These are phyloP conservation scores for Colletotrichum filicis DNA, from an alignment of 2,329 filamentous ascomycete species.

Conservation along the genomic window DNA sequence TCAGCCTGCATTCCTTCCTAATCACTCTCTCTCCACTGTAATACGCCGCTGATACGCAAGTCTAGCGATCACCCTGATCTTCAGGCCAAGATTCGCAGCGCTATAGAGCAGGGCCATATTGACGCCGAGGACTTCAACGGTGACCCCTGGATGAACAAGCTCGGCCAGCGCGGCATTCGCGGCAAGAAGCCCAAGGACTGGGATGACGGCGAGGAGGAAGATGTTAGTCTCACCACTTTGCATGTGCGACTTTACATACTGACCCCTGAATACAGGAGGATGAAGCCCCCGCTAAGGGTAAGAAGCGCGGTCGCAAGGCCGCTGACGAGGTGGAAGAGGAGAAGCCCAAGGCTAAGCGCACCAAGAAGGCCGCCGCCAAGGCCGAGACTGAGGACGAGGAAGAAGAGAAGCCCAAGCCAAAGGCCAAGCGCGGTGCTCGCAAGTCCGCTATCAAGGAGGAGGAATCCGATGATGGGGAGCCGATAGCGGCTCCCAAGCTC, in stretches of 20 bases:
- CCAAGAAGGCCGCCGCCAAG: slow-evolving; percentile 38
- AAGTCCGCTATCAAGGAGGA: slow-evolving; percentile 38
- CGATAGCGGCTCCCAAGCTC: slow-evolving; percentile 34
- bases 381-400: slow-evolving; percentile 39
- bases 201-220: slow-evolving; percentile 37
- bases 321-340: slow-evolving; percentile 36
- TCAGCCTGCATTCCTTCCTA: slow-evolving; percentile 36
- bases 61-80: slow-evolving; percentile 64
- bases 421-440: slow-evolving; percentile 27
- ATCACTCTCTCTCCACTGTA: neutral
- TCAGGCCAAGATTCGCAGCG: slow-evolving; percentile 79
- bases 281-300: slow-evolving; percentile 37
- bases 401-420: slow-evolving; percentile 38
- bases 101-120: slow-evolving; percentile 82
- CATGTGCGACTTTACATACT: neutral
- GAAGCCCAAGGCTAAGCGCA: slow-evolving; percentile 46
- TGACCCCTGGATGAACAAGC: slow-evolving; percentile 78
- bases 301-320: slow-evolving; percentile 35
- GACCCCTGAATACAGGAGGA: slow-evolving; percentile 42
- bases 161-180: slow-evolving; percentile 74
- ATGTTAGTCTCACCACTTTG: neutral
- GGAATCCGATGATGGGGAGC: slow-evolving; percentile 37
- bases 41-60: slow-evolving; percentile 19
- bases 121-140: slow-evolving; percentile 89
- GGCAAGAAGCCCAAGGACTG: slow-evolving; percentile 45